These are phyloP conservation scores for Ophiobolus disseminans DNA, from an alignment of 2,329 filamentous ascomycete species.

Conservation along the genomic window DNA sequence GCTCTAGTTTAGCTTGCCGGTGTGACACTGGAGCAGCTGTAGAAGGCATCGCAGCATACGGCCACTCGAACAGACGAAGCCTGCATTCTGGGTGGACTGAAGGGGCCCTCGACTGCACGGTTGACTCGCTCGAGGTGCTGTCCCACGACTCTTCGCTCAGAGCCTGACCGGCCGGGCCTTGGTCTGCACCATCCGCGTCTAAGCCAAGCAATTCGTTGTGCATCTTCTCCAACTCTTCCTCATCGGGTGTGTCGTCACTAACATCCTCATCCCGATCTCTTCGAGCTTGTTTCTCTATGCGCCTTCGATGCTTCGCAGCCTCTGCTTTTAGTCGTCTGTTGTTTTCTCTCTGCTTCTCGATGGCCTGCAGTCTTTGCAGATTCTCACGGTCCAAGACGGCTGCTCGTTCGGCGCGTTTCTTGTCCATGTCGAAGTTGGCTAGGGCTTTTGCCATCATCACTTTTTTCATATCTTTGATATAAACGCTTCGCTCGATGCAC, in stretches of 20 bases:
- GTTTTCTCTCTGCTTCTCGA: conserved; percentile 15
- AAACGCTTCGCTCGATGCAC: conserved; percentile 27
- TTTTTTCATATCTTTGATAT: conserved; percentile 42
- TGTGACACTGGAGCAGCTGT: not conserved
- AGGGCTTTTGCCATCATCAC: conserved; percentile 32
- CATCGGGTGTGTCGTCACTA: conserved; percentile 20
- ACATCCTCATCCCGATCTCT: conserved; percentile 22
- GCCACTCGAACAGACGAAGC: conserved; percentile 40
- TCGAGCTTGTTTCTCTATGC: conserved; percentile 11
- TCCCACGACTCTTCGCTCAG: conserved; percentile 31
- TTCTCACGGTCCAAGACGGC: conserved; percentile 14
- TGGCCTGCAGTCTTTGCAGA: conserved; percentile 16
- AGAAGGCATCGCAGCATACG: conserved; percentile 20
- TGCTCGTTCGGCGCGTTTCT: conserved; percentile 13
- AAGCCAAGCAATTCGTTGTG: not conserved
- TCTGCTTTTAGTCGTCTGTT: conserved; percentile 1
- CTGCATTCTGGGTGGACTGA: conserved; percentile 18
- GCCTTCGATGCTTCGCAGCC: conserved; percentile 13
- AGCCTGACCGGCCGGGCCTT: conserved; percentile 10
- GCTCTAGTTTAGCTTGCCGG: too few relatives aligned
- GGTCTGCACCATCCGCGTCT: conserved; percentile 5
- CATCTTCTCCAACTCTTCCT: conserved; percentile 6
- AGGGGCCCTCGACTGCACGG: not conserved
- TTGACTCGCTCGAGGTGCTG: conserved; percentile 23
- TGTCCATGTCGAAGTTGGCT: conserved; percentile 23